These are phyloP conservation scores for Arabidopsis arenosa DNA, from an alignment of 345 rosid genomes.

Conservation along the genomic window DNA sequence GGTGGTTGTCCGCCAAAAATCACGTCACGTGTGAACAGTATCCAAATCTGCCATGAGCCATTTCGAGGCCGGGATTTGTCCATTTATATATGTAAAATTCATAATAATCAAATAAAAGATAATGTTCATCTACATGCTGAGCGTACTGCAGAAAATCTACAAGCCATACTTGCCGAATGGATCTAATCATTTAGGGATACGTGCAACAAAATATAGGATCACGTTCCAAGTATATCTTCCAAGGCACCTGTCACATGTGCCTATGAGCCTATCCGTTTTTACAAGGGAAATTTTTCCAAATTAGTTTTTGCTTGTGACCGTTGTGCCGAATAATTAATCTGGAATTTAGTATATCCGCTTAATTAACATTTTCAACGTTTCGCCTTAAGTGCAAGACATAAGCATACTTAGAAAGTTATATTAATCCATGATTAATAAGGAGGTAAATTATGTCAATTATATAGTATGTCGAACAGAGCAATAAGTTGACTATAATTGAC, in stretches of 20 bases:
- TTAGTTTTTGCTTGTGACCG: too few species aligned
- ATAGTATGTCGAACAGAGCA: background rate
- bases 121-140: slow-evolving; percentile 11
- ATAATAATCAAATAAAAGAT: background rate
- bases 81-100: background rate
- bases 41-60: background rate
- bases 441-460: background rate
- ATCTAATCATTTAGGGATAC: background rate
- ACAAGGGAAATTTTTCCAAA: too few species aligned
- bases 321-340: background rate
- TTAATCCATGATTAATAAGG: background rate
- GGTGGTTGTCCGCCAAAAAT: background rate
- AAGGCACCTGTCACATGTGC: background rate
- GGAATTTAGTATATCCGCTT: background rate
- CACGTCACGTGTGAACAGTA: slow-evolving; percentile 12
- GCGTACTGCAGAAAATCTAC: background rate
- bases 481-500: background rate
- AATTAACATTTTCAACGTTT: background rate
- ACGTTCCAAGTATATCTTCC: background rate
- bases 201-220: background rate
- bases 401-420: background rate
- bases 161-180: background rate
- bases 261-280: background rate
- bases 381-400: background rate
- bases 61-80: background rate